phyloP scores from a whole-genome alignment of 116 monocot genomes.

The Trichopus zeylanicus region DNA sequence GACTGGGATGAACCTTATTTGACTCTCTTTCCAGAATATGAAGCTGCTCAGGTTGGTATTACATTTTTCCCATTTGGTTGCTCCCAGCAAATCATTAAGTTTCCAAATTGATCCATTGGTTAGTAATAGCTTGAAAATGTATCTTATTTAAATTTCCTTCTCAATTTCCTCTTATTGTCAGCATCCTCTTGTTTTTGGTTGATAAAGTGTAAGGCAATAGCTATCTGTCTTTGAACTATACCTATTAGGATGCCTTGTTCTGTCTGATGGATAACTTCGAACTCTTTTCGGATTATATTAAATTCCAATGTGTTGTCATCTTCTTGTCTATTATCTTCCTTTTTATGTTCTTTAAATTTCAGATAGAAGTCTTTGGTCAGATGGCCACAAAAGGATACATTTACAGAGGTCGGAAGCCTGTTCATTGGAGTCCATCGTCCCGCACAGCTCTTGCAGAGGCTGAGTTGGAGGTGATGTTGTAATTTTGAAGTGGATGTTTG shows the following conservation, averaged over 20 bases:
- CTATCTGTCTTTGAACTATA: too few relatives aligned
- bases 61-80: not conserved
- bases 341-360: slow-evolving; percentile 7
- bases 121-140: not conserved
- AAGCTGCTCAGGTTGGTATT: slow-evolving; percentile 93
- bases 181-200: too few relatives aligned
- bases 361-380: slow-evolving; percentile 96
- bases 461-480: slow-evolving; percentile 74
- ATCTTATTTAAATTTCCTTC: not conserved
- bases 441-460: slow-evolving; percentile 97
- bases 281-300: too few relatives aligned
- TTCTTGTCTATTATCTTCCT: not conserved
- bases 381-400: slow-evolving; percentile 89
- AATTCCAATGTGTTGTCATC: too few relatives aligned
- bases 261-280: too few relatives aligned
- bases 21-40: slow-evolving; percentile 97
- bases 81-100: not conserved
- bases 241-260: too few relatives aligned
- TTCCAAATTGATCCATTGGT: not conserved
- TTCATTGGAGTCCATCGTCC: slow-evolving; percentile 99
- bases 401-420: slow-evolving; percentile 94
- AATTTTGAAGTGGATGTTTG: not conserved
- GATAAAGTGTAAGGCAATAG: too few relatives aligned
- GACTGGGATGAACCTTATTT: slow-evolving; percentile 91
- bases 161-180: too few relatives aligned